Evolutionary conservation across 1,284 basidiomycete species (phyloP), one percentile per base, ranked within the genome.

Genomic region (Neotropicomus parvogracilis): DNA sequence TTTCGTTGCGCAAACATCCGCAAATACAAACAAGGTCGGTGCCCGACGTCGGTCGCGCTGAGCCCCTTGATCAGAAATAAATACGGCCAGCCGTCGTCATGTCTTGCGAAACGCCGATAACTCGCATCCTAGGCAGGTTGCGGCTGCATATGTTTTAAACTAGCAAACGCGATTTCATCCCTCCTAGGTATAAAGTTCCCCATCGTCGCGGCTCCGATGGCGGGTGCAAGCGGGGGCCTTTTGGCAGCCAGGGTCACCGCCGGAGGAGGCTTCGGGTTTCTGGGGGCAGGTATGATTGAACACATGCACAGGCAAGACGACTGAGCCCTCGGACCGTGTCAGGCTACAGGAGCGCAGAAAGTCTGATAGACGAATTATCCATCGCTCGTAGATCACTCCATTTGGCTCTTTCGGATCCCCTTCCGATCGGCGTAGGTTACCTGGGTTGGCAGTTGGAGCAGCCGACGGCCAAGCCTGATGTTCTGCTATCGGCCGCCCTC

Each of bases 391-490:
- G 64, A 20, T 51, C 63, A 11, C 66, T 80, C 31, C 60, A 61
- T 28, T 50, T 65, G 16, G 44, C 61, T 11, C 59, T 66, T 33
- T 53, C 65, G 31, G 65, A 65, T 3, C 61, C 67, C 6, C 67
- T 87, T 38, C 77, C 75, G n/a, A 73, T 90, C 49, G 88, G 88
- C 31, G 75, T 85, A n/a, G 86, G 86, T 6, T 87, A 80, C 60
- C 69, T 90, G 26, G 76, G 70, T 10, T 90, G 85, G 86, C 73
- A 73, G 49, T 73, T 90, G n/a, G 83, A 81, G 48, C 64, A 72
- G 40, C 59, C 68, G 9, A 60, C 68, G 31, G 44, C 48, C 17
- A 36, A 59, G 16, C 62, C 55, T 2, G 50, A 54, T n/a, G 33
- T 21, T 16, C 53, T 77, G 16, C 62, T 89, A n/a, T 64, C 71